Conservation (phyloP, 1,284 basidiomycete species). For the Xanthoconium separans region DNA sequence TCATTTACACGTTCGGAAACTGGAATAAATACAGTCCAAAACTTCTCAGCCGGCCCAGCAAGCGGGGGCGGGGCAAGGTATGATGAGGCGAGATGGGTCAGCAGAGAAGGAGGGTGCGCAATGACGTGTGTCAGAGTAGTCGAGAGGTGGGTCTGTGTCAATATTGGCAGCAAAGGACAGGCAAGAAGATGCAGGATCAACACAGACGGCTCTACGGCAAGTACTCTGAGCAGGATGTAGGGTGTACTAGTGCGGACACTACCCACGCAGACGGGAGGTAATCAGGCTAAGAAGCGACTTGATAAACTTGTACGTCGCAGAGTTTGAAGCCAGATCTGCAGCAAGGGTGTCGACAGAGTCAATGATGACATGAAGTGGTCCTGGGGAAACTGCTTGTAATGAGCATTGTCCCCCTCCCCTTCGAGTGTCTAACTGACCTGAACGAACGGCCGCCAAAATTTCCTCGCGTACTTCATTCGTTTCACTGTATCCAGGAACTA, state of each 20-base stretch:
- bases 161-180: slow-evolving; percentile 51
- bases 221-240: slow-evolving; percentile 5
- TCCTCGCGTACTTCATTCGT: slow-evolving; percentile 34
- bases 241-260: not conserved
- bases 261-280: slow-evolving; percentile 46
- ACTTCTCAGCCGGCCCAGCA: slow-evolving; percentile 57
- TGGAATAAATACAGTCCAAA: slow-evolving; percentile 73
- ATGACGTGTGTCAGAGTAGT: slow-evolving; percentile 63
- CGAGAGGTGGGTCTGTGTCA: slow-evolving; percentile 65
- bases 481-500: slow-evolving; percentile 55
- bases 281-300: slow-evolving; percentile 43
- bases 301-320: slow-evolving; percentile 54
- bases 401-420: no score
- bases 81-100: slow-evolving; percentile 60
- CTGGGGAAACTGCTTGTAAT: slow-evolving; percentile 35
- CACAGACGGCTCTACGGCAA: slow-evolving; percentile 53
- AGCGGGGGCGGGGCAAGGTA: slow-evolving; percentile 73
- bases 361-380: slow-evolving; percentile 55
- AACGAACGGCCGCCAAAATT: slow-evolving; percentile 45
- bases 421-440: slow-evolving; percentile 45
- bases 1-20: slow-evolving; percentile 60
- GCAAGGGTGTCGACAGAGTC: slow-evolving; percentile 67
- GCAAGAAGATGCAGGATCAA: slow-evolving; percentile 64
- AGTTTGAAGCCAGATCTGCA: slow-evolving; percentile 54
- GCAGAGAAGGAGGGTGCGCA: slow-evolving; percentile 63